Conservation (phyloP, 331 rosid species). For the Pyrus hybrid region DNA sequence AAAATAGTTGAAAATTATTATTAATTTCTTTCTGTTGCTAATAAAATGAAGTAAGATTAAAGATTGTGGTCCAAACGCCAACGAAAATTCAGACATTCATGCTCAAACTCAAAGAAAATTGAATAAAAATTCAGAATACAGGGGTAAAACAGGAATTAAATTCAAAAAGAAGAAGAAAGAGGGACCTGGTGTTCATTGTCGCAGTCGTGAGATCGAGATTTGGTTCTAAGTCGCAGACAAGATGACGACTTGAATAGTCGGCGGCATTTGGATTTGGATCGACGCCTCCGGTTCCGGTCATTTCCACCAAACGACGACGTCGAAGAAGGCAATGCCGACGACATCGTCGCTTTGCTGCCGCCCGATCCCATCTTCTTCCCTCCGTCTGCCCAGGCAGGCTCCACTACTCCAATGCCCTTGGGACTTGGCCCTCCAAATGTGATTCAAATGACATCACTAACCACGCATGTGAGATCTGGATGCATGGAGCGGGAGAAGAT, state of each 20-base stretch:
- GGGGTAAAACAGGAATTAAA: background rate
- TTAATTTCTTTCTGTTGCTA: background rate
- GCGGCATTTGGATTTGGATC: slow-evolving; percentile 48
- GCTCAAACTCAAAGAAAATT: background rate
- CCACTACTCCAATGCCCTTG: background rate
- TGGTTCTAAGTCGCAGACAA: slow-evolving; percentile 43
- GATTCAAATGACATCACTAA: background rate
- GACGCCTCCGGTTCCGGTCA: slow-evolving; percentile 21
- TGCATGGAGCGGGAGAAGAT: background rate
- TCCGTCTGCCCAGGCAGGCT: background rate
- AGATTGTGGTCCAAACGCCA: too few species aligned
- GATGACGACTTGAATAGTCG: slow-evolving; percentile 56
- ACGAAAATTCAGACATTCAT: background rate
- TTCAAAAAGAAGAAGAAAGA: background rate
- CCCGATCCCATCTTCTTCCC: slow-evolving; percentile 58
- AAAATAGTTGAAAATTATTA: background rate
- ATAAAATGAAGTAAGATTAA: too few species aligned
- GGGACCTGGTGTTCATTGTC: slow-evolving; percentile 67
- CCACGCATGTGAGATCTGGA: background rate
- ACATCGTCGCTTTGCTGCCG: slow-evolving; percentile 52
- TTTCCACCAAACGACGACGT: slow-evolving; percentile 19
- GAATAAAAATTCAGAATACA: background rate
- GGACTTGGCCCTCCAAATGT: background rate
- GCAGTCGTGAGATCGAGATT: slow-evolving; percentile 72
- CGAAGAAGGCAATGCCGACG: slow-evolving; percentile 19